Evolutionary conservation across 257 asterid species (phyloP).

Genomic region (Solanum appendiculatum): DNA sequence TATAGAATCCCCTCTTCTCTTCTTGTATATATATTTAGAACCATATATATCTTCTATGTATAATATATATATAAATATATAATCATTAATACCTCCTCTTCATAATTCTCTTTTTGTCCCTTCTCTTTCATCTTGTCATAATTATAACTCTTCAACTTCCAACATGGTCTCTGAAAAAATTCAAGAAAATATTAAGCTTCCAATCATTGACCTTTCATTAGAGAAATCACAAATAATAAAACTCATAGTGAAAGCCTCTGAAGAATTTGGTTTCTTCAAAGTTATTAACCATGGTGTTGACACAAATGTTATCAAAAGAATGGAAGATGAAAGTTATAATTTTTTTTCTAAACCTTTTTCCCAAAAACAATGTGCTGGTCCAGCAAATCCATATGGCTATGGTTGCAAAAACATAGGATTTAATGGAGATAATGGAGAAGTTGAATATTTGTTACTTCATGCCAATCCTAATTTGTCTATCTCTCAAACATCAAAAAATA

Average conservation of each 20-base stretch:
- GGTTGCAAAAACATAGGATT: constrained; percentile 64
- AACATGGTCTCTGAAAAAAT: background rate
- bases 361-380: constrained; percentile 50
- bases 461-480: constrained; percentile 25
- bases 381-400: constrained; percentile 59
- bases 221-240: constrained; percentile 23
- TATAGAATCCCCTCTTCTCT: background rate
- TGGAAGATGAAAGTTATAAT: constrained; percentile 44
- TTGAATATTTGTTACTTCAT: constrained; percentile 63
- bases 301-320: constrained; percentile 17
- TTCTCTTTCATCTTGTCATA: background rate
- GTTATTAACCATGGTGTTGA: constrained; percentile 63
- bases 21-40: background rate
- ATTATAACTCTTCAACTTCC: background rate
- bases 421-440: constrained; percentile 69
- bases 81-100: background rate
- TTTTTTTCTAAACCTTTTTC: constrained; percentile 45
- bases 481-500: constrained; percentile 8
- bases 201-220: constrained; percentile 46
- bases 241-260: constrained; percentile 55
- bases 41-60: background rate
- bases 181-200: constrained; percentile 11
- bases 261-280: constrained; percentile 70
- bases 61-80: background rate
- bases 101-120: background rate